Conservation (phyloP, 257 asterid genomes). For the Coffea eugenioides region DNA sequence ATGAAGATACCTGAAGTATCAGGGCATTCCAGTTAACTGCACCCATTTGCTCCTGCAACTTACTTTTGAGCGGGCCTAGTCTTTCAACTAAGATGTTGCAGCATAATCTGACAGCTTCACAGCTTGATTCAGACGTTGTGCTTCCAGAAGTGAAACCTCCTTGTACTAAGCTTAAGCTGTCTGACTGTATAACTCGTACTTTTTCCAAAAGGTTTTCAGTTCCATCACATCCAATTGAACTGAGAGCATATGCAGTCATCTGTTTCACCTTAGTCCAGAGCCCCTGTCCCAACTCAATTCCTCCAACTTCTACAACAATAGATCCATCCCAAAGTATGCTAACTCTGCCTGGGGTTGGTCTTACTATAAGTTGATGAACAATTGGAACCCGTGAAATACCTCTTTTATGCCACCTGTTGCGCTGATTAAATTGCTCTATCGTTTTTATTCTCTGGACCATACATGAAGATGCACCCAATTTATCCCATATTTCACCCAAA, state of each 20-base stretch:
- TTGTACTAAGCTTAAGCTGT: conserved; percentile 66
- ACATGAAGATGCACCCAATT: conserved; percentile 43
- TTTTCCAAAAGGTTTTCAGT: conserved; percentile 50
- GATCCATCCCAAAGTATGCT: conserved; percentile 71
- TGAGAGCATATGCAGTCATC: conserved; percentile 57
- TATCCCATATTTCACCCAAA: conserved; percentile 59
- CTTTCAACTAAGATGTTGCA: conserved; percentile 62
- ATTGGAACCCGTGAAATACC: conserved; percentile 74
- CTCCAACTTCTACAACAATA: conserved; percentile 74
- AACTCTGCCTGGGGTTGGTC: conserved; percentile 62
- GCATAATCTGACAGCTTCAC: conserved; percentile 71
- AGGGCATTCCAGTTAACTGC: conserved; percentile 54
- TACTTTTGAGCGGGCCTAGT: conserved; percentile 40
- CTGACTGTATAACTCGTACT: conserved; percentile 67
- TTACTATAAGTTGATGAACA: conserved; percentile 31
- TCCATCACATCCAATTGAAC: conserved; percentile 48
- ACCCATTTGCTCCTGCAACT: conserved; percentile 49
- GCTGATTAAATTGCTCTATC: conserved; percentile 42
- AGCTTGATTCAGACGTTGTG: conserved; percentile 80
- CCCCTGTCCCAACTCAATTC: conserved; percentile 82
- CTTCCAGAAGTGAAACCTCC: conserved; percentile 71
- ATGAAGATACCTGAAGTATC: conserved; percentile 46
- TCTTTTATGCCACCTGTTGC: conserved; percentile 50
- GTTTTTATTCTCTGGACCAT: conserved; percentile 30
- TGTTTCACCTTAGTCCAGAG: conserved; percentile 76